These are phyloP conservation scores for Didymella pomorum DNA, from an alignment of 2,329 filamentous ascomycete species.

Conservation along the genomic window DNA sequence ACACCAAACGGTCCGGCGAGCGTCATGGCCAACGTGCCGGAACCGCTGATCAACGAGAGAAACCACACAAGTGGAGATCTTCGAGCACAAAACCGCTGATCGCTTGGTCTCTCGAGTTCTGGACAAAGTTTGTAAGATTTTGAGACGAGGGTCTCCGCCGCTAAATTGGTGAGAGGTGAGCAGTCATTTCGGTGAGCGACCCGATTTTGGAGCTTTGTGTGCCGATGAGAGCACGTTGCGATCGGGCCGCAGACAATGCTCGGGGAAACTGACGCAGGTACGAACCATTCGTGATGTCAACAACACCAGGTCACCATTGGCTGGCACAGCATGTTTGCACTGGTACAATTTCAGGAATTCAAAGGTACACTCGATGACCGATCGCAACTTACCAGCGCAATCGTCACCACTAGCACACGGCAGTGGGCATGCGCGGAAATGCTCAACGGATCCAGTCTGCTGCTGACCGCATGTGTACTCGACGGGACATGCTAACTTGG, in stretches of 20 bases:
- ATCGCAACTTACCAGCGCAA: not conserved
- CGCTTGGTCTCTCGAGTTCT: constrained; percentile 13
- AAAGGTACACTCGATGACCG: not conserved
- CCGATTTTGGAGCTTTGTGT: constrained; percentile 11
- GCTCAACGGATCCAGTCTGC: not conserved
- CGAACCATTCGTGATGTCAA: constrained; percentile 6
- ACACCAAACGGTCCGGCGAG: constrained; percentile 28
- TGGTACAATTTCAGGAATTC: not conserved
- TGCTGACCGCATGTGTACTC: not conserved
- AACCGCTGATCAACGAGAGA: constrained; percentile 19
- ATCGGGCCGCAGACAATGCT: constrained; percentile 10
- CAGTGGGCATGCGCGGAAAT: not conserved
- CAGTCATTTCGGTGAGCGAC: constrained; percentile 17
- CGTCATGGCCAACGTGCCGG: constrained; percentile 24
- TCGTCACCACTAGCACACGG: not conserved
- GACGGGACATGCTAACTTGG: not conserved
- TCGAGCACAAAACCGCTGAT: constrained; percentile 16
- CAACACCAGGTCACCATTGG: not conserved
- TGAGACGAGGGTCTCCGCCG: constrained; percentile 10
- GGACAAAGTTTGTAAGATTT: constrained; percentile 14
- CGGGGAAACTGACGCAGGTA: constrained; percentile 17
- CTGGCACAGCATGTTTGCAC: not conserved
- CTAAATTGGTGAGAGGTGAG: constrained; percentile 7
- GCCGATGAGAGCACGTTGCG: constrained; percentile 8
- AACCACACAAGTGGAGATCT: constrained; percentile 4